Base-by-base conservation (phyloP, 2,329 filamentous ascomycete species). In the Intubia oerlemansii region DNA sequence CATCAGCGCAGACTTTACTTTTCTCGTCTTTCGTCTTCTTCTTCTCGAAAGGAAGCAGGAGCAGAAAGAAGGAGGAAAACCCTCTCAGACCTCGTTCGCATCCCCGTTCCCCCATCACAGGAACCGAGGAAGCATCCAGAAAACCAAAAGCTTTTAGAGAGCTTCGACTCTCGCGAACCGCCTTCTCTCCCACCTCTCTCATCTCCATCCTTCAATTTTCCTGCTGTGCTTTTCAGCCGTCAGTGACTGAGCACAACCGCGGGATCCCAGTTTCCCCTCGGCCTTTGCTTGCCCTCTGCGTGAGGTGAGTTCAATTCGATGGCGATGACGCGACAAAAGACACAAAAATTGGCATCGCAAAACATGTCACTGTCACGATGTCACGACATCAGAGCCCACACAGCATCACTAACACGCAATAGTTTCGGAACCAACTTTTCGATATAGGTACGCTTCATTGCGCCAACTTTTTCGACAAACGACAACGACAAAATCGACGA, bases 281-380 rank as follows among this genome's bases (percentile, higher is more conserved):
- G 73, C 74, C 68, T 65, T 71, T 69, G 72, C 71, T 78, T 75
- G 72, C 70, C n/a, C n/a, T 64, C 70, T 80, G 73, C 72, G 73
- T 72, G 73, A 82, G 74, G 76, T 81, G 50, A 41, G 56, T 28
- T 18, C 18, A n/a, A 7, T n/a, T n/a, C n/a, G n/a, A n/a, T n/a
- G n/a, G n/a, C n/a, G n/a, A n/a, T n/a, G n/a, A n/a, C n/a, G n/a
- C n/a, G n/a, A n/a, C n/a, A n/a, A n/a, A n/a, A n/a, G n/a, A n/a
- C n/a, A n/a, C n/a, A n/a, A n/a, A n/a, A n/a, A n/a, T n/a, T n/a
- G n/a, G n/a, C n/a, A n/a, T n/a, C 6, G 11, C 19, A n/a, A 4
- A 12, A 1, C 11, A 15, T 17, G 1, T 8, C 11, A 12, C 2
- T 14, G 11, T 13, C 10, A 21, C 5, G 11, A 22, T 19, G n/a